Evolutionary conservation across 78 protist genomes (phyloP), one percentile per base, ranked within the genome.

Genomic region (Chrysochromulina tobinii): DNA sequence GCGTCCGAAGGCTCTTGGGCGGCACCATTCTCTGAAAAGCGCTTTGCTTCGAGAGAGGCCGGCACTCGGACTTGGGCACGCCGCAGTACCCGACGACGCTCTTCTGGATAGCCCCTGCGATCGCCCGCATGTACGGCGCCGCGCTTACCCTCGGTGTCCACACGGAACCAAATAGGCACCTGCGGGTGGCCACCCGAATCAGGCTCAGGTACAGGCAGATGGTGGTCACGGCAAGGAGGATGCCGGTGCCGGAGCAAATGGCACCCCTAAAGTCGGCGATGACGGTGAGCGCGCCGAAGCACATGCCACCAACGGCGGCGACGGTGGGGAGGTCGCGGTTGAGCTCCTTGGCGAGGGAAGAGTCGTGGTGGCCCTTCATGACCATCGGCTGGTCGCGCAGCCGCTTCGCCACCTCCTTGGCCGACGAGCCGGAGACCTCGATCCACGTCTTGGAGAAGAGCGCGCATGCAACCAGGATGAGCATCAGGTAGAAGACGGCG

Each of bases 281-380:
- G 84, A 99, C 95, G 57, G 99, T 96, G 87, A 99, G 95, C 27
- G 98, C 98, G 59, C 99, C 99, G 86, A 99, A 97, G 96, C 99
- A 97, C 93, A 99, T 97, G 61, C 99, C 99, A 25, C 99, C 99
- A 57, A 99, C 97, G 21, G 99, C 97, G 6, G 99, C 99, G 12
- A 99, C 99, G 27, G 95, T 96, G 83, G 99, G 99, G 96, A 99
- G 98, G 97, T 99, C 98, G 69, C 97, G 96, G 94, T 98, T 96
- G 93, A 99, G 96, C 90, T 92, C 95, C 85, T 89, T 83, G 89
- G 90, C 91, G 81, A 96, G 88, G 20, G 92, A 61, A 38, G 91
- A 81, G 81, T 95, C 96, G 88, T 98, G 96, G 94, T 93, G 92
- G 68, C 98, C 97, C 58, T 57, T 87, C 59, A 93, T 61, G 61